These are phyloP conservation scores for Trichoderma endophyticum DNA, from an alignment of 2,329 filamentous ascomycete species.

Conservation along the genomic window DNA sequence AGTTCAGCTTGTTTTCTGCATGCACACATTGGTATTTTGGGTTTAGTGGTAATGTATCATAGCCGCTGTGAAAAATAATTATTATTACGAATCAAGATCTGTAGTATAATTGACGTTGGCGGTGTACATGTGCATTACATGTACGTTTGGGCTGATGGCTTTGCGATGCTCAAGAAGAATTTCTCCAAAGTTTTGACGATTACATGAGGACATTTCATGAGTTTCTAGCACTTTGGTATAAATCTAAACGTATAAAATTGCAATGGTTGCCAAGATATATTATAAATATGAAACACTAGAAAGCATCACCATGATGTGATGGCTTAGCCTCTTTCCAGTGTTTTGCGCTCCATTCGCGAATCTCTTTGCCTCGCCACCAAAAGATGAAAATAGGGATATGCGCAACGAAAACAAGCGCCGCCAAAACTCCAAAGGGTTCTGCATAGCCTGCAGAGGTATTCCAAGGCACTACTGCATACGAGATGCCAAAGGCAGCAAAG, in stretches of 20 bases:
- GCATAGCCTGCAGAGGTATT: slow-evolving; percentile 3
- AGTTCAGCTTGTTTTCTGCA: not conserved
- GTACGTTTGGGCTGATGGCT: not conserved
- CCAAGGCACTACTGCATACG: slow-evolving; percentile 3
- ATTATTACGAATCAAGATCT: not conserved
- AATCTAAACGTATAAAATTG: not conserved
- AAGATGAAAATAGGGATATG: slow-evolving; percentile 5
- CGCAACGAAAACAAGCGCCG: not conserved
- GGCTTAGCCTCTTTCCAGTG: not conserved
- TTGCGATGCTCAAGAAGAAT: not conserved
- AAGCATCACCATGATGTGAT: slow-evolving; percentile 5
- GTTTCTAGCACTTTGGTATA: not conserved
- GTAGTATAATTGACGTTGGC: not conserved
- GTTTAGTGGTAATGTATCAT: not conserved
- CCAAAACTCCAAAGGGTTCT: not conserved
- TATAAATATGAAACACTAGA: not conserved
- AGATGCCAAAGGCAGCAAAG: slow-evolving; percentile 3
- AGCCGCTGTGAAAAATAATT: not conserved
- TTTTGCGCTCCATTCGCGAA: slow-evolving; percentile 3
- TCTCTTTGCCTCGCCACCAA: slow-evolving; percentile 8
- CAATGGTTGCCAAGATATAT: not conserved
- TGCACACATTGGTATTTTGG: not conserved
- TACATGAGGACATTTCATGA: not conserved
- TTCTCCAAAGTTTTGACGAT: not conserved
- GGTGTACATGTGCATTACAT: not conserved